phyloP scores from a whole-genome alignment of 305 asterid genomes.

The Nicotiana rustica region DNA sequence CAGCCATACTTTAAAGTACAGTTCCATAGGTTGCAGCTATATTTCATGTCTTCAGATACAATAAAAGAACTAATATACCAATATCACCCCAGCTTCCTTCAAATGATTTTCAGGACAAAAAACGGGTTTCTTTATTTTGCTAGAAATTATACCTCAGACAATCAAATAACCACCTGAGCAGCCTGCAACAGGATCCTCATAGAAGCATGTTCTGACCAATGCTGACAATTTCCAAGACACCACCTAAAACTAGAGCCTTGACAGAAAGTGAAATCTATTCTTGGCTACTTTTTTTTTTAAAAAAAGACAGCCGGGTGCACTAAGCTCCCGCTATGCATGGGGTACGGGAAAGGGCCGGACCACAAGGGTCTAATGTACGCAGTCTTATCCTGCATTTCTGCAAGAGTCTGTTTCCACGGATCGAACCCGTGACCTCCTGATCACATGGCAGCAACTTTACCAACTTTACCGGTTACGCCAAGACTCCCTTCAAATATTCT shows the following conservation, averaged over 20 bases:
- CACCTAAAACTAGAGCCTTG: constrained; percentile 12
- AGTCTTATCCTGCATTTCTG: too few species aligned
- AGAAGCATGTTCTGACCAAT: neutral
- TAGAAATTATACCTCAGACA: neutral
- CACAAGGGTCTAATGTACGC: too few species aligned
- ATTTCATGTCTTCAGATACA: neutral
- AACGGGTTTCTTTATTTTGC: neutral
- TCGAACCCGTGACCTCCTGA: too few species aligned
- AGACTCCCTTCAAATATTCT: too few species aligned
- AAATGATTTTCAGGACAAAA: neutral
- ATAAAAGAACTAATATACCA: neutral
- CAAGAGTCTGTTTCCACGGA: too few species aligned
- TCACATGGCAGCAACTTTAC: too few species aligned
- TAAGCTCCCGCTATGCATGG: too few species aligned
- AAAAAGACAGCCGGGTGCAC: too few species aligned
- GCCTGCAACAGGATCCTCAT: neutral
- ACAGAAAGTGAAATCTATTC: neutral
- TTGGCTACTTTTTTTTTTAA: neutral
- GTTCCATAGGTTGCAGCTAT: neutral
- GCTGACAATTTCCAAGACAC: constrained; percentile 7
- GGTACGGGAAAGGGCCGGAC: too few species aligned
- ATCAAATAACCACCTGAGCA: neutral
- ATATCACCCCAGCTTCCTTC: neutral
- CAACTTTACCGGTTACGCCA: too few species aligned
- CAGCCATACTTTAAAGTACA: neutral